These are phyloP conservation scores for Fusarium illudens DNA, from an alignment of 2,329 filamentous ascomycete species.

Conservation along the genomic window DNA sequence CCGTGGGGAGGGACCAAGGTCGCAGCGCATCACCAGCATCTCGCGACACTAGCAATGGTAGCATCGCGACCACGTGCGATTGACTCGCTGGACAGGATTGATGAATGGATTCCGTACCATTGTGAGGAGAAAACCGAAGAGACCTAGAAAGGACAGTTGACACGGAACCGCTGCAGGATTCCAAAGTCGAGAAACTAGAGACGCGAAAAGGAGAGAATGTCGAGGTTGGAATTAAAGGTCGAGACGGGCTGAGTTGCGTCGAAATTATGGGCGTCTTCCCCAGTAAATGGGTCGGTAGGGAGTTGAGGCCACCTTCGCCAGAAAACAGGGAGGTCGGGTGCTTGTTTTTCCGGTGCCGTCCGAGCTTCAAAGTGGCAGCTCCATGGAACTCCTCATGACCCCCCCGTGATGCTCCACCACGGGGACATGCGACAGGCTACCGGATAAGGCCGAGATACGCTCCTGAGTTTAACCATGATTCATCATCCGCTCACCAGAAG, in stretches of 20 bases:
- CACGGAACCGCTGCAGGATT: slow-evolving; percentile 49
- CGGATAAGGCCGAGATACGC: slow-evolving; percentile 5
- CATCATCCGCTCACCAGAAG: not conserved
- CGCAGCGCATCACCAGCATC: slow-evolving; percentile 15
- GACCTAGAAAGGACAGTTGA: slow-evolving; percentile 31
- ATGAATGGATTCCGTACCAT: slow-evolving; percentile 44
- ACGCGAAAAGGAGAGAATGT: slow-evolving; percentile 31
- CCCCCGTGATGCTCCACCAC: slow-evolving; percentile 22
- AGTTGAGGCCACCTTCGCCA: slow-evolving; percentile 58
- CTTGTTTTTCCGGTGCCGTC: slow-evolving; percentile 47
- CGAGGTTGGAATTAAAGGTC: slow-evolving; percentile 36
- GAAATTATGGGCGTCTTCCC: slow-evolving; percentile 42
- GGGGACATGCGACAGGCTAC: slow-evolving; percentile 14
- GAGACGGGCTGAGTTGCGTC: slow-evolving; percentile 34
- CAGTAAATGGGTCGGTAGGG: slow-evolving; percentile 36
- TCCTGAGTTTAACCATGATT: slow-evolving; percentile 12
- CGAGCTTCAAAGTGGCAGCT: slow-evolving; percentile 4
- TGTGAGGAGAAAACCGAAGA: slow-evolving; percentile 31
- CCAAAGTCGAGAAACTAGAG: slow-evolving; percentile 38
- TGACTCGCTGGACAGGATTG: slow-evolving; percentile 18
- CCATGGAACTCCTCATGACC: not conserved
- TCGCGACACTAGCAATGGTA: slow-evolving; percentile 35
- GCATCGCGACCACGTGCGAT: slow-evolving; percentile 35
- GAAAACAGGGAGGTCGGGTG: slow-evolving; percentile 44
- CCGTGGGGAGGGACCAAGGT: slow-evolving; percentile 12